Conservation (phyloP, 1,139 yeast species). For the Blastobotrys buckinghamii region DNA sequence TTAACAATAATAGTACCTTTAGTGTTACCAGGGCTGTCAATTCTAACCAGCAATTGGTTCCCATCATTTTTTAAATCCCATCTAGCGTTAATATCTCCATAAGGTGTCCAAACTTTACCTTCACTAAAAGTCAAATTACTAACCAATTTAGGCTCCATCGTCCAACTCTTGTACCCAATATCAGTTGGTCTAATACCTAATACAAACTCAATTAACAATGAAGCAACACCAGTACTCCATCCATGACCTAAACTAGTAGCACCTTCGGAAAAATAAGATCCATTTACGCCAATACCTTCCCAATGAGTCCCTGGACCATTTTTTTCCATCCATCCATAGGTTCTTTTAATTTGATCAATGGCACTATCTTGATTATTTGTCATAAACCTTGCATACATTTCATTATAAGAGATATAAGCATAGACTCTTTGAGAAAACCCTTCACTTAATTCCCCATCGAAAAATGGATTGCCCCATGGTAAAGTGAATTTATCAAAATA, state of each 20-base stretch:
- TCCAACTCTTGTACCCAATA: background rate
- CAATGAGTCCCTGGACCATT: background rate
- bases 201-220: background rate
- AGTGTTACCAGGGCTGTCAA: background rate
- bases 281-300: slow-evolving; percentile 1
- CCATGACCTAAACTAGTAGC: background rate
- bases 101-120: background rate
- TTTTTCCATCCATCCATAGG: background rate
- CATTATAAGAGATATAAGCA: background rate
- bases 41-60: background rate
- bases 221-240: background rate
- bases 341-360: background rate
- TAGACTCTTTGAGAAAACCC: background rate
- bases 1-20: background rate
- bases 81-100: background rate
- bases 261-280: background rate
- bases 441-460: background rate
- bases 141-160: background rate
- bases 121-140: background rate
- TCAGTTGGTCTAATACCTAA: background rate
- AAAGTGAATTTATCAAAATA: too few relatives aligned
- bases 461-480: background rate
- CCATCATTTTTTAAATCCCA: background rate
- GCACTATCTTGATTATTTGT: background rate
- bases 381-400: background rate